Evolutionary conservation across 352 stramenopile genomes (phyloP), one percentile per base, ranked within the genome.

Genomic region (Globisporangium rhizosaccharum): DNA sequence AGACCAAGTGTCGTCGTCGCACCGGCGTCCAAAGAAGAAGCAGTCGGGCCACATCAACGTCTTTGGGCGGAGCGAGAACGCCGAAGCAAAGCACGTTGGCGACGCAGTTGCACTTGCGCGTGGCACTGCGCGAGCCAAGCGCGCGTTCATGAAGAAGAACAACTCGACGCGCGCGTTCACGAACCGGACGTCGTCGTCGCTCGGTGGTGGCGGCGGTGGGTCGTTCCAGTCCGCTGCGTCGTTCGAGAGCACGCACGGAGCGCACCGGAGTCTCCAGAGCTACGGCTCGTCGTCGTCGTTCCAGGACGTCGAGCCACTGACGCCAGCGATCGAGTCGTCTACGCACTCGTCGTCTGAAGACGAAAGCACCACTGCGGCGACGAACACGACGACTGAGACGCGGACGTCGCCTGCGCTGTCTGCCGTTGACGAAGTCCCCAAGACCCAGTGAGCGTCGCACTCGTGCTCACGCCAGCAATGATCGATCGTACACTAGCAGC

Each of bases 1-100:
- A 46, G 74, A 90, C 68, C 71, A 87, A 53, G 53, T 71, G 39
- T 63, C 70, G 28, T 33, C 45, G 12, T 71, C 70, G 20, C 56
- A 23, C 7, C 44, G 59, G 5, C 66, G 61, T 15, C 54, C 63
- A 41, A 73, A 71, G 61, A 74, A 73, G 56, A 82, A 79, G 28
- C 57, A 68, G 17, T 85, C 76, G 6, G 63, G 66, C 10, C 53
- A 67, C 41, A 76, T 83, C 56, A 79, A 75, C 49, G 67, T 72
- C 49, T 79, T 89, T 63, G 82, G 82, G 6, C 79, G 79, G 20
- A 88, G 72, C 47, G 82, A 91, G 58, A 87, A 91, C 63, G 47
- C 70, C 10, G 68, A 88, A 28, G 60, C 70, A 10, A 67, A 73
- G 42, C 71, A 87, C 53, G 67, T 89, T 7, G 61, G 66, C 28